Base-by-base conservation (phyloP, 345 rosid genomes). In the Aquilaria malaccensis region DNA sequence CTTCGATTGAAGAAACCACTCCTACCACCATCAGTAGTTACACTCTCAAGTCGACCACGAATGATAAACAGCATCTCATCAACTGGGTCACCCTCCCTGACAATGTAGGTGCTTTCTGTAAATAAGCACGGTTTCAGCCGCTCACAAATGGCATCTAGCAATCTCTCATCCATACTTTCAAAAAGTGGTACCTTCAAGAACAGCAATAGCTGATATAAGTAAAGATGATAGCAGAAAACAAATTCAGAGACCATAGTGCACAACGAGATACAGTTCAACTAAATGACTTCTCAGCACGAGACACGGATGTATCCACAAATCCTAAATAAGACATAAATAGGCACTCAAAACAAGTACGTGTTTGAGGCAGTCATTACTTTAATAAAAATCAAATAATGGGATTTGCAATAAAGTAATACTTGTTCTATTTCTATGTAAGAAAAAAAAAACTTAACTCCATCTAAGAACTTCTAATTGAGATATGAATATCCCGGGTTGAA, bases 41-140 rank as follows among this genome's bases (percentile, higher is more conserved):
- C 87, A 69, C 97, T 93, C 80, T 89, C 95, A 29, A 93, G 96
- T 56, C 96, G 85, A 50, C 98, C 98, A 32, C 97, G 97, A 55
- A 93, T 87, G 49, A 93, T 93, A 30, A 93, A 93, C 59, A 93
- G 97, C 98, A 93, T 93, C 74, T 89, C 94, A 30, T 93, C 91
- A 0, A 93, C 98, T 6, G 98, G 98, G 68, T 93, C 98, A 45
- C 97, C 98, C 68, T 93, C 98, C 49, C 97, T 80, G 50, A 89
- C 98, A 55, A 93, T 76, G 61, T 81, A 89, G 13, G 96, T 87
- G 0, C 32, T 70, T 67, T 93, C 98, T 0, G 98, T 93, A 69
- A 80, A 89, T 46, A 93, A 68, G 60, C 90, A 80, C 0, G 98
- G 98, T 61, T 93, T 87, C 59, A 93, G 77, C 58, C 98, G 80